Conservation (phyloP, 2,329 filamentous ascomycete species). For the Claviceps monticola region DNA sequence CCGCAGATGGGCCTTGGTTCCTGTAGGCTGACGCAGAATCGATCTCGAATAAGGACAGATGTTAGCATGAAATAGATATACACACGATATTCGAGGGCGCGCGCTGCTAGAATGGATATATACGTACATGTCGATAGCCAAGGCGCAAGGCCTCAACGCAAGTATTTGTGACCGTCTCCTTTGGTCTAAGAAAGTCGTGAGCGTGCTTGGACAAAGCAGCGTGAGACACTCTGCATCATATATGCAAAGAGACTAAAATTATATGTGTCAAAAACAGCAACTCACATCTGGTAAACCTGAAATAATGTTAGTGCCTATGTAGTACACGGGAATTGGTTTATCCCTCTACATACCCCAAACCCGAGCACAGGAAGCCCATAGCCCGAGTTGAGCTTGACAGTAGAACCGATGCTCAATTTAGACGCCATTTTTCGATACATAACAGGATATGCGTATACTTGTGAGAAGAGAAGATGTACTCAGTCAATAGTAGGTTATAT, state of each 20-base stretch:
- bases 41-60: slow-evolving; percentile 21
- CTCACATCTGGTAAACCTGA: slow-evolving; percentile 41
- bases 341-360: slow-evolving; percentile 32
- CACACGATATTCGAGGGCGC: background rate
- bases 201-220: background rate
- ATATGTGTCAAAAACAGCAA: background rate
- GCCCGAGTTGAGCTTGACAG: slow-evolving; percentile 40
- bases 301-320: slow-evolving; percentile 1
- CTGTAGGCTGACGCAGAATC: slow-evolving; percentile 39
- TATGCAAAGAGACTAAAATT: background rate
- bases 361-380: slow-evolving; percentile 38
- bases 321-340: background rate
- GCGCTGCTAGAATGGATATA: background rate
- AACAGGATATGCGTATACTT: too few relatives aligned
- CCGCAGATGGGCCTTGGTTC: slow-evolving; percentile 36
- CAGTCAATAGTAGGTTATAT: too few relatives aligned
- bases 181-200: slow-evolving; percentile 12
- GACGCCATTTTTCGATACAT: slow-evolving; percentile 28
- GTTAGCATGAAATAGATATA: background rate
- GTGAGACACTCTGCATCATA: too few relatives aligned
- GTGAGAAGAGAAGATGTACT: too few relatives aligned
- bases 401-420: slow-evolving; percentile 30
- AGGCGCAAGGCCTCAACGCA: slow-evolving; percentile 31
- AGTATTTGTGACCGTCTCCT: slow-evolving; percentile 19
- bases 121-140: slow-evolving; percentile 38